Conservation (phyloP, 2,329 filamentous ascomycete genomes). For the Colletotrichum lini region DNA sequence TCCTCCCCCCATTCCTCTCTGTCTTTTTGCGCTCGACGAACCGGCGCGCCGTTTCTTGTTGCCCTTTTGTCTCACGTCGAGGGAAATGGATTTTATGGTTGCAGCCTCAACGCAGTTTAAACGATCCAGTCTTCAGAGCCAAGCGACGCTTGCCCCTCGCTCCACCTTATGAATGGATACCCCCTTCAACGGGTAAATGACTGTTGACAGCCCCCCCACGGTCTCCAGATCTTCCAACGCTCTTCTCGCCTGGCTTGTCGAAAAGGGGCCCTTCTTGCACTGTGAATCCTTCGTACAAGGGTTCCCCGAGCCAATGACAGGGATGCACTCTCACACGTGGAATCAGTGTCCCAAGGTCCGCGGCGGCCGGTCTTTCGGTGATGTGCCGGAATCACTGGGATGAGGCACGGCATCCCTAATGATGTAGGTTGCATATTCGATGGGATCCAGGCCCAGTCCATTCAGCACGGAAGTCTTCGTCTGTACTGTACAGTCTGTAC, state of each 20-base stretch:
- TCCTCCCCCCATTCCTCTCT: no score
- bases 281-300: not conserved
- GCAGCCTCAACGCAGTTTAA: not conserved
- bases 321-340: conserved; percentile 30
- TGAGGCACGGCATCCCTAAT: not conserved
- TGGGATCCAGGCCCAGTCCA: no score
- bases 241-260: conserved; percentile 25
- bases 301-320: conserved; percentile 27
- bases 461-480: no score
- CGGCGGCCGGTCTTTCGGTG: not conserved
- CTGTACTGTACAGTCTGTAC: no score
- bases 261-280: not conserved
- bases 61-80: not conserved
- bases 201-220: conserved; percentile 11
- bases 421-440: not conserved
- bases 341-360: not conserved
- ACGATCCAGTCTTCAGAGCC: not conserved
- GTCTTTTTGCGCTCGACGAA: not conserved
- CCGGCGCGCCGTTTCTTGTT: not conserved
- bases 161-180: not conserved
- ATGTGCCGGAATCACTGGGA: not conserved
- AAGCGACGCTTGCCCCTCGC: not conserved
- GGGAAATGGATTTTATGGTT: no score
- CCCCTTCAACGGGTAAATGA: no score
- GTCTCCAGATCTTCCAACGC: conserved; percentile 29